Conservation (phyloP, 2,329 filamentous ascomycete genomes). For the Ilyonectria robusta region DNA sequence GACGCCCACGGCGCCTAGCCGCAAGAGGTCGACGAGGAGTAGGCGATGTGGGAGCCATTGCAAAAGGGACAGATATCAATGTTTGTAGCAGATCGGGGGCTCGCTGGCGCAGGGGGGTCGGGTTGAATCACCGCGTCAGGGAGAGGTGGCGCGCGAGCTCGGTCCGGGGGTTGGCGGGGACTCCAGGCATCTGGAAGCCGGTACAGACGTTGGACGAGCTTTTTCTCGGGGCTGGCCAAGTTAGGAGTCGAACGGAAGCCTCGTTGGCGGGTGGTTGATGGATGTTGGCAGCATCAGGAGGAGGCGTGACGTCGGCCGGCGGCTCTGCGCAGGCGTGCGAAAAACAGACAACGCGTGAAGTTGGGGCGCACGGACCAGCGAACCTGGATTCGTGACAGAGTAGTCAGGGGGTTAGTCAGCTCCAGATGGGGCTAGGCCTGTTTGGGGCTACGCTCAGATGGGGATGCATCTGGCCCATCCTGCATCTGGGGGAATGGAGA, state of each 20-base stretch:
- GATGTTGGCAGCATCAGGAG: slow-evolving; percentile 47
- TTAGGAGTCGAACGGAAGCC: slow-evolving; percentile 37
- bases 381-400: slow-evolving; percentile 22
- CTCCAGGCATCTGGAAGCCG: slow-evolving; percentile 47
- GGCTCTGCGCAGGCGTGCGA: slow-evolving; percentile 50
- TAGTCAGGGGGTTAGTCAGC: slow-evolving; percentile 32
- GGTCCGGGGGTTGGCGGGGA: slow-evolving; percentile 48
- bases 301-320: slow-evolving; percentile 54
- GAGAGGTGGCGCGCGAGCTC: slow-evolving; percentile 50
- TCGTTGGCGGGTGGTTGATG: slow-evolving; percentile 48
- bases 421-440: slow-evolving; percentile 22
- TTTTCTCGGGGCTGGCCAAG: slow-evolving; percentile 30
- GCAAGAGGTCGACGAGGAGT: slow-evolving; percentile 59
- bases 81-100: slow-evolving; percentile 28
- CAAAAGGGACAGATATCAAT: slow-evolving; percentile 31
- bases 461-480: slow-evolving; percentile 25
- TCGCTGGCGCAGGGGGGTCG: slow-evolving; percentile 36
- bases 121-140: slow-evolving; percentile 46
- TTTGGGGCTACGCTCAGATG: slow-evolving; percentile 14
- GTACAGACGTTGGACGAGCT: slow-evolving; percentile 29
- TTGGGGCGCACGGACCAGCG: slow-evolving; percentile 51
- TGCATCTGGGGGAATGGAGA: slow-evolving; percentile 21
- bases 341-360: slow-evolving; percentile 61
- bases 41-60: slow-evolving; percentile 54
- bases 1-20: slow-evolving; percentile 63